Base-by-base conservation (phyloP, 805 yeast genomes). In the Candida sonorensis region DNA sequence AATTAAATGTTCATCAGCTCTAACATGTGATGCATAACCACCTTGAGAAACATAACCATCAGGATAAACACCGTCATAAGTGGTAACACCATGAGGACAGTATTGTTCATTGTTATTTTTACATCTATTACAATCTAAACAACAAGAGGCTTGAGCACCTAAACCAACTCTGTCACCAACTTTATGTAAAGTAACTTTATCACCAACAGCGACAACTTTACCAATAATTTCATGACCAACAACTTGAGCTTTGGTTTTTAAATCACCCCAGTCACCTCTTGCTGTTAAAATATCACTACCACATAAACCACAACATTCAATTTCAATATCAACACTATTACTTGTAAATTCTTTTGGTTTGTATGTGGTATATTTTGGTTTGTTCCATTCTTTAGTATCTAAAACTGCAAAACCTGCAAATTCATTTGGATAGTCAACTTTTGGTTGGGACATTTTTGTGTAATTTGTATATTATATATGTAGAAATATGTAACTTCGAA, bases 271-370 rank as follows among this genome's bases (percentile, higher is more conserved):
- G 33, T 59, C 62, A 40, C 72, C 77, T 34, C 57, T 55, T 26
- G 72, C 64, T 17, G 71, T 64, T 55, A 69, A 69, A 27, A 72
- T 50, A 46, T 79, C 85, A 20, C 76, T 67, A 13, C 84, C 87
- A 59, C 87, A 79, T 9, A 79, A 62, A 46, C 82, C 82, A 55
- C 81, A 75, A 37, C 72, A 68, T 42, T 71, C 75, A 31, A 72
- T 67, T 50, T 74, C 72, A 27, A 76, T 62, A 40, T 73, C 79
- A 26, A 77, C 64, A 43, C 76, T 82, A 15, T 54, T 34, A 42
- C 45, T 52, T 12, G 53, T 63, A 30, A 70, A 61, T 13, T 46
- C 37, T 54, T 74, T 75, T 41, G 76, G 77, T 40, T 60, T 59
- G 49, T 55, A 75, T 6, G 66, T 51, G 30, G 68, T 66, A 41